Conservation (phyloP, 1,139 yeast species). For the Pichia sp. region DNA sequence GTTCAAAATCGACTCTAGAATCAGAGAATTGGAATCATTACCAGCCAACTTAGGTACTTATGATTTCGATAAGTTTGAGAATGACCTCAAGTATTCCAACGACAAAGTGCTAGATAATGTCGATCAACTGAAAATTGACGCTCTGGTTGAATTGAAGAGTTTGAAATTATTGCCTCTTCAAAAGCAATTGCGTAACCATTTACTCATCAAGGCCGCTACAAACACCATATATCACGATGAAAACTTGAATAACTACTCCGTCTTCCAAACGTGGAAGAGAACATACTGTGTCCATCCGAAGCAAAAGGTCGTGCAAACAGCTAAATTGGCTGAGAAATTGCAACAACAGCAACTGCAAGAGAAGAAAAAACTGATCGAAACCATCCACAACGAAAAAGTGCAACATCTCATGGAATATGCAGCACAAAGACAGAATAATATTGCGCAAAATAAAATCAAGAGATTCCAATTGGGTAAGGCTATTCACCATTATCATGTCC, state of each 20-base stretch:
- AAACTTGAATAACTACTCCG: slow-evolving; percentile 49
- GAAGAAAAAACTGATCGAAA: slow-evolving; percentile 38
- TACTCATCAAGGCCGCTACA: slow-evolving; percentile 60
- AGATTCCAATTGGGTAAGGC: slow-evolving; percentile 23
- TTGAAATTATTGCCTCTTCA: slow-evolving; percentile 77
- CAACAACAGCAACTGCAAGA: slow-evolving; percentile 46
- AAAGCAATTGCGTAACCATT: slow-evolving; percentile 70
- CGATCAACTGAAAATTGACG: slow-evolving; percentile 35
- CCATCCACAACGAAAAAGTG: slow-evolving; percentile 40
- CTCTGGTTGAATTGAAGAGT: slow-evolving; percentile 79
- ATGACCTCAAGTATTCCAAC: slow-evolving; percentile 51
- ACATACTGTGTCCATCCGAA: slow-evolving; percentile 64
- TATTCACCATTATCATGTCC: slow-evolving; percentile 26
- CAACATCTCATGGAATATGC: slow-evolving; percentile 36
- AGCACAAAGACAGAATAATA: slow-evolving; percentile 21
- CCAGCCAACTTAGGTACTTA: slow-evolving; percentile 49
- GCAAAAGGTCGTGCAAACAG: slow-evolving; percentile 46
- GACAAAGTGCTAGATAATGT: slow-evolving; percentile 47
- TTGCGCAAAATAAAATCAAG: slow-evolving; percentile 23
- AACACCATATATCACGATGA: slow-evolving; percentile 50
- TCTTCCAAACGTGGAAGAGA: slow-evolving; percentile 62
- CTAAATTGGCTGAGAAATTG: slow-evolving; percentile 39
- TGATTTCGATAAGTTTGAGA: slow-evolving; percentile 42
- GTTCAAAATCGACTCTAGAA: slow-evolving; percentile 57
- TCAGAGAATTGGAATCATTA: slow-evolving; percentile 61